Evolutionary conservation across 2,329 filamentous ascomycete species (phyloP), one percentile per base, ranked within the genome.

Genomic region (Fusarium stilboides): DNA sequence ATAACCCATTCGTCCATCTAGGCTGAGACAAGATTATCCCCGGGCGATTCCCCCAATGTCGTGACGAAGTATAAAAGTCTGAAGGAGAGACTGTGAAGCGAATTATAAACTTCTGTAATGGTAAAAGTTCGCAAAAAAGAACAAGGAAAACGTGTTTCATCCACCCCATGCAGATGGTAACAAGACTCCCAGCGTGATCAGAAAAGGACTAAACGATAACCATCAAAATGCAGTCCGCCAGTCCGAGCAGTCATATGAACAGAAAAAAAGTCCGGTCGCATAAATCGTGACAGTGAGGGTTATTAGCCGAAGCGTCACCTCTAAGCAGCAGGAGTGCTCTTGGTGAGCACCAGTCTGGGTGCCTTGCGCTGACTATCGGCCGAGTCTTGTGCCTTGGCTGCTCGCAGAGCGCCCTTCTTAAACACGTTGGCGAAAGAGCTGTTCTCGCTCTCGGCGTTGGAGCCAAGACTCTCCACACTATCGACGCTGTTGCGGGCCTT

Each of bases 281-380:
- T 80, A 78, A 80, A 76, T 81, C 80, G 75, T 74, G 68, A 78
- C 70, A 74, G 68, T 67, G 59, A 62, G 53, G 62, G 58, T 62
- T 70, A 56, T 50, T 22, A 56, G 70, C 56, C 57, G 52, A 64
- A 66, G 72, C 67, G 51, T 73, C 64, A 73, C 70, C 70, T 71
- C 47, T 64, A 73, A 68, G 65, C 72, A 65, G 63, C 57, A 17
- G 68, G 47, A 6, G 58, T 74, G 65, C 53, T 73, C 79, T 91
- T 94, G 71, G 92, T 94, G 71, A 98, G 87, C 71, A 98, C 92
- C 77, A 97, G 89, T 86, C 94, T 91, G 55, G 94, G 92, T 73
- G 92, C 92, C 85, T 91, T 94, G 81, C 94, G 93, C 81, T 93
- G 89, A 62, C 87, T 85, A 69, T 88, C 86, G 52, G 81, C 80